phyloP scores from a whole-genome alignment of 768 basidiomycete genomes.

The Suillus ampliporus region DNA sequence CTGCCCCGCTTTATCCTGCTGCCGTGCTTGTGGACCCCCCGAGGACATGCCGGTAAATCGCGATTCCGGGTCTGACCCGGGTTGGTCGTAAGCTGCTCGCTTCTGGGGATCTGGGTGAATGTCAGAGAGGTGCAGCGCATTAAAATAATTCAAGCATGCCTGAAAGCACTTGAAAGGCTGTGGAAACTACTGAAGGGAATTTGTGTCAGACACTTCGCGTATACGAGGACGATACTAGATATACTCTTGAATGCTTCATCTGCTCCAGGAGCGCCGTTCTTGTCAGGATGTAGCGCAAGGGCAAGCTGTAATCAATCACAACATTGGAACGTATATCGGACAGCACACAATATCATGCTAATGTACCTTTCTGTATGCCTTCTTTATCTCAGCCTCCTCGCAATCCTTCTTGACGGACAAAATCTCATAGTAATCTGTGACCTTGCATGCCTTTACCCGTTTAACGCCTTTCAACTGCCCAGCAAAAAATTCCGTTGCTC shows the following conservation, averaged over 20 bases:
- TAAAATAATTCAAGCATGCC: constrained; percentile 48
- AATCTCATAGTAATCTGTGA: constrained; percentile 94
- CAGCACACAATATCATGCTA: constrained; percentile 16
- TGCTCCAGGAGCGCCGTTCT: constrained; percentile 97
- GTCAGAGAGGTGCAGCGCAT: constrained; percentile 1
- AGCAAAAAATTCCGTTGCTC: constrained; percentile 85
- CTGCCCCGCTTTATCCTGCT: too few relatives aligned
- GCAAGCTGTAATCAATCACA: constrained; percentile 63
- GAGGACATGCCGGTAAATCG: constrained; percentile 74
- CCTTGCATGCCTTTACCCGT: constrained; percentile 83
- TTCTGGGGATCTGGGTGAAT: constrained; percentile 74
- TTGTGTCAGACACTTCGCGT: constrained; percentile 14
- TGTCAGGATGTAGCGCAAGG: constrained; percentile 88
- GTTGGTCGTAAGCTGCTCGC: constrained; percentile 82
- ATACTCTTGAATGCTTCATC: constrained; percentile 97
- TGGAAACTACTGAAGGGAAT: constrained; percentile 85
- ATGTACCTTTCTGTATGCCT: constrained; percentile 92
- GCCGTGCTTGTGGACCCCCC: too few relatives aligned
- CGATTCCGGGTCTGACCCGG: constrained; percentile 88
- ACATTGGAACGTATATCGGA: constrained; percentile 14
- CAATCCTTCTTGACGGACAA: constrained; percentile 78
- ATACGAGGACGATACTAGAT: constrained; percentile 33
- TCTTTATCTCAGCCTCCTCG: constrained; percentile 86
- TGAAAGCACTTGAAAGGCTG: constrained; percentile 94
- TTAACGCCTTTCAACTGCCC: constrained; percentile 86